Percentiles rank a stretch among this genome's conserved stretches.
Evolutionary conservation across 495 filamentous ascomycete species (phyloP).

Genomic region (Daldinia caldariorum): DNA sequence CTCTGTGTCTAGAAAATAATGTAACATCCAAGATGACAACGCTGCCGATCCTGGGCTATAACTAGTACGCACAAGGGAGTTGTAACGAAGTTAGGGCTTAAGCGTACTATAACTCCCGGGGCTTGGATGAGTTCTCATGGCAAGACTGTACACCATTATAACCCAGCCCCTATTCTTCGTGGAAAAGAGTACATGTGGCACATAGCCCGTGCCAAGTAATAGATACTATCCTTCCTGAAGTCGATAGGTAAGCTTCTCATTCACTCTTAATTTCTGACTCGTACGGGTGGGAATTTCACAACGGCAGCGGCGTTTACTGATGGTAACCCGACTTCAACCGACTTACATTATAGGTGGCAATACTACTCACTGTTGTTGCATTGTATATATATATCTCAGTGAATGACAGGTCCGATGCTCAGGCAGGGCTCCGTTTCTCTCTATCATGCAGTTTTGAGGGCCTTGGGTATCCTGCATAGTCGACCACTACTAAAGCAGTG

Average conservation of each 20-base stretch:
- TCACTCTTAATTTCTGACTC: not conserved
- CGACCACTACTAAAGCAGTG: not conserved
- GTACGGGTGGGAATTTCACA: conserved; percentile 2
- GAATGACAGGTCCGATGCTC: not conserved
- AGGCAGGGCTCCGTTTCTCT: not conserved
- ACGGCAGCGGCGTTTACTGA: conserved; percentile 19
- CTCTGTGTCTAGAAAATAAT: not conserved
- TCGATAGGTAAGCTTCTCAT: not conserved
- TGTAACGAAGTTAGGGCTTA: not conserved
- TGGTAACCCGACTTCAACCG: conserved; percentile 5
- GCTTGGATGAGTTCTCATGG: not conserved
- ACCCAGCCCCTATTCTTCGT: not conserved
- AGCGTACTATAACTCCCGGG: not conserved
- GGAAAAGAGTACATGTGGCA: not conserved
- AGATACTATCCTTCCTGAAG: not conserved
- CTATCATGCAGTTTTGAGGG: not conserved
- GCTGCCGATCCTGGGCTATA: not conserved
- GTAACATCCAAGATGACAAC: not conserved
- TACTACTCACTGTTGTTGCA: conserved; percentile 9
- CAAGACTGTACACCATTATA: not conserved
- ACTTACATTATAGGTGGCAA: conserved; percentile 1
- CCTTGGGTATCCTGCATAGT: not conserved
- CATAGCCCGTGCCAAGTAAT: not conserved
- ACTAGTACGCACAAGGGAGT: not conserved
- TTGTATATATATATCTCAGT: not conserved